phyloP scores from a whole-genome alignment of 108 stramenopile species.

The Cylindrotheca fusiformis region DNA sequence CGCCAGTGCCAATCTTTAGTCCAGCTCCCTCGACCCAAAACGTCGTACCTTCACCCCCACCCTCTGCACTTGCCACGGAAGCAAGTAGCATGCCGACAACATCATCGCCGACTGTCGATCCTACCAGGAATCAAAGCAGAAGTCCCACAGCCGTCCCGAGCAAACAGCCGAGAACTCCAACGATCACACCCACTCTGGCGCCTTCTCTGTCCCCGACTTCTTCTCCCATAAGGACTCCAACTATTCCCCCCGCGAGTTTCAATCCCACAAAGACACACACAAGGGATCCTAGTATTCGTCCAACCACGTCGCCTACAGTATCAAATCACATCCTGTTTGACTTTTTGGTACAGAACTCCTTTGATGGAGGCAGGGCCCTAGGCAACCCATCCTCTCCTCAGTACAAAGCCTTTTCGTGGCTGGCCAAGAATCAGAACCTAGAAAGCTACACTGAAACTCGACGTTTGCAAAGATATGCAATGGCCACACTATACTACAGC shows the following conservation, averaged over 20 bases:
- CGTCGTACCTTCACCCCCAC: background rate
- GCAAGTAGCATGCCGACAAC: too few species aligned
- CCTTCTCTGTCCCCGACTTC: background rate
- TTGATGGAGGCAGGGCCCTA: slow-evolving; percentile 32
- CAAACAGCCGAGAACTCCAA: too few species aligned
- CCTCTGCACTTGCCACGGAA: background rate
- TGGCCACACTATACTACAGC: slow-evolving; percentile 43
- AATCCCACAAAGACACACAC: background rate
- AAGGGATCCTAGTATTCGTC: background rate
- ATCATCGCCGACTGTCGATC: too few species aligned
- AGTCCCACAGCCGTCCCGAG: too few species aligned
- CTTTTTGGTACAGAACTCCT: slow-evolving; percentile 17
- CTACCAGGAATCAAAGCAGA: too few species aligned
- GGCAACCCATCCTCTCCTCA: slow-evolving; percentile 15
- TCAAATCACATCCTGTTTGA: slow-evolving; percentile 3
- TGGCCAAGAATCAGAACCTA: slow-evolving; percentile 1
- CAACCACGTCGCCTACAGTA: background rate
- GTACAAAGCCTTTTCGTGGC: slow-evolving; percentile 29
- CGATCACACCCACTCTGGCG: background rate
- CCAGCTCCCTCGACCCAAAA: background rate
- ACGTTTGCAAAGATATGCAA: slow-evolving; percentile 25
- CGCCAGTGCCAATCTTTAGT: background rate
- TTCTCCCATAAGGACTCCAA: background rate
- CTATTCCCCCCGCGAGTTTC: background rate
- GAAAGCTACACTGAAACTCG: slow-evolving; percentile 8